Evolutionary conservation across 225 moss, liverwort and hornwort species (phyloP).

Genomic region (Lunularia cruciata): DNA sequence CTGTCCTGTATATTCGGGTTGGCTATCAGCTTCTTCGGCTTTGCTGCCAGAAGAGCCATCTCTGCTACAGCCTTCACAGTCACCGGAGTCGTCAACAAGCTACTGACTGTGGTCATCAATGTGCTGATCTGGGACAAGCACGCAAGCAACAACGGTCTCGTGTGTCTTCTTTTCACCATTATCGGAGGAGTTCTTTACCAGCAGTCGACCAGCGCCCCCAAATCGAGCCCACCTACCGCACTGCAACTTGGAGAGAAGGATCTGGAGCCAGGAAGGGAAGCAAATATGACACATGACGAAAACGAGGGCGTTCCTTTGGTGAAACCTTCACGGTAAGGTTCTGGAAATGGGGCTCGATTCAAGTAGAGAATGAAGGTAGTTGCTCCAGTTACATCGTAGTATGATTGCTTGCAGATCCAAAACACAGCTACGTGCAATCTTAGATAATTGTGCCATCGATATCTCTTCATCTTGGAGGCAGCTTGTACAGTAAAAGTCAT

Average conservation of each 20-base stretch:
- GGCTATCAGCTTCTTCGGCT: conserved; percentile 74
- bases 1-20: conserved; percentile 57
- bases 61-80: conserved; percentile 69
- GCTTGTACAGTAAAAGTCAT: conserved; percentile 9
- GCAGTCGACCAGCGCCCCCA: conserved; percentile 40
- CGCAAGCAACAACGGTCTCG: conserved; percentile 41
- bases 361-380: background rate
- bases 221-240: conserved; percentile 23
- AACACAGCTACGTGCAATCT: background rate
- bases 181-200: conserved; percentile 60
- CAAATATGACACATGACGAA: conserved; percentile 19
- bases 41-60: conserved; percentile 58
- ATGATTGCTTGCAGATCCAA: background rate
- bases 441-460: background rate
- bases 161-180: conserved; percentile 53
- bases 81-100: conserved; percentile 67
- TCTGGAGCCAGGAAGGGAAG: conserved; percentile 28
- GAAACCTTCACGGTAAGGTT: conserved; percentile 49
- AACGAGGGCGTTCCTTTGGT: conserved; percentile 42
- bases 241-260: conserved; percentile 21
- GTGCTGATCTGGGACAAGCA: conserved; percentile 76
- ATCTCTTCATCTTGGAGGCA: background rate
- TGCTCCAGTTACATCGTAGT: background rate
- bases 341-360: background rate
- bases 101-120: conserved; percentile 63